phyloP scores from a whole-genome alignment of 2,329 filamentous ascomycete species.

The Arthrinium puccinioides region DNA sequence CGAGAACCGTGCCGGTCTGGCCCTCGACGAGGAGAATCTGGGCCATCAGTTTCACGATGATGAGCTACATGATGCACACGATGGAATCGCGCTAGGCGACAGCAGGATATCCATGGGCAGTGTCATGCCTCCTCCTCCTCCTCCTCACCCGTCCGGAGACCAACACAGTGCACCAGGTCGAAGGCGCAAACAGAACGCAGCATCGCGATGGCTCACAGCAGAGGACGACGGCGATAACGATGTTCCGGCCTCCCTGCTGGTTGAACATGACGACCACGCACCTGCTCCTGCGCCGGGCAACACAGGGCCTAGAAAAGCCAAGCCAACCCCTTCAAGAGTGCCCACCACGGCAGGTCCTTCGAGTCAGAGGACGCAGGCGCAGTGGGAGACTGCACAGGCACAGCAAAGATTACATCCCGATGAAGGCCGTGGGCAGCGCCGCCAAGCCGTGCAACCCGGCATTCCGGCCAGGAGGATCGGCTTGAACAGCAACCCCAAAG shows the following conservation, averaged over 20 bases:
- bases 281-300: slow-evolving; percentile 12
- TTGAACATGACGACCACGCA: slow-evolving; percentile 37
- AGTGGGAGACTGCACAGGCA: slow-evolving; percentile 47
- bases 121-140: slow-evolving; percentile 14
- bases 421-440: slow-evolving; percentile 16
- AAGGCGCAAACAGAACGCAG: slow-evolving; percentile 9
- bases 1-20: slow-evolving; percentile 33
- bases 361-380: slow-evolving; percentile 35
- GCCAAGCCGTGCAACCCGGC: slow-evolving; percentile 8
- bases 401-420: slow-evolving; percentile 44
- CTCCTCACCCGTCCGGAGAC: slow-evolving; percentile 9
- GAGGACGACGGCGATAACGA: slow-evolving; percentile 43
- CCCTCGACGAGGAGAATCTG: slow-evolving; percentile 46
- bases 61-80: slow-evolving; percentile 36
- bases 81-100: slow-evolving; percentile 34
- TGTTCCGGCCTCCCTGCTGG: slow-evolving; percentile 55
- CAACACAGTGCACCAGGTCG: slow-evolving; percentile 7
- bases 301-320: slow-evolving; percentile 12
- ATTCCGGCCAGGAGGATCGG: slow-evolving; percentile 15
- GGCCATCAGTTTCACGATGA: slow-evolving; percentile 43
- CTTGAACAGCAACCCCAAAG: slow-evolving; percentile 37
- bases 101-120: slow-evolving; percentile 38
- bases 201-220: slow-evolving; percentile 19
- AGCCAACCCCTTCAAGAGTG: slow-evolving; percentile 13
- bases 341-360: slow-evolving; percentile 32